Conservation (phyloP, 1,139 yeast genomes). For the Saccharomyces hybrid region DNA sequence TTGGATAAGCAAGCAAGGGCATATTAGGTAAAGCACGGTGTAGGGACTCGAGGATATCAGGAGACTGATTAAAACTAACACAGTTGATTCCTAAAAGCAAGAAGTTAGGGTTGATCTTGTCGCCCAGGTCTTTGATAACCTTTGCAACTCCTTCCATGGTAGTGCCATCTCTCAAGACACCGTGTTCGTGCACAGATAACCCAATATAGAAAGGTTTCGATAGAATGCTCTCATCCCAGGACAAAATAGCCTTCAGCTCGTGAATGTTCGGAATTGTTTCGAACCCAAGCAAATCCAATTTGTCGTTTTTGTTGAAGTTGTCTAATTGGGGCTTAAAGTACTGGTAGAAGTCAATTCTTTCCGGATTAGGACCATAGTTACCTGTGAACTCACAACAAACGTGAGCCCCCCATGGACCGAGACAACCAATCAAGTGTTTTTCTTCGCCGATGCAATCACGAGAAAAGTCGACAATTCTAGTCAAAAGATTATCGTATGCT, state of each 20-base stretch:
- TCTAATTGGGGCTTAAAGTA: constrained; percentile 26
- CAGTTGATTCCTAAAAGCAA: constrained; percentile 25
- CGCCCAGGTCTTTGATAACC: constrained; percentile 32
- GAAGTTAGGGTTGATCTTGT: constrained; percentile 30
- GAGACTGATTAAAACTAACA: constrained; percentile 22
- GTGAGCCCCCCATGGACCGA: constrained; percentile 69
- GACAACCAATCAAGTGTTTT: constrained; percentile 44
- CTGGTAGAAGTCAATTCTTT: constrained; percentile 18
- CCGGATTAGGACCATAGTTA: constrained; percentile 33
- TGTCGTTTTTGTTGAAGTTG: constrained; percentile 18
- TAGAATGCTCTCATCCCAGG: constrained; percentile 21
- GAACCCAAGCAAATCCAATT: constrained; percentile 25
- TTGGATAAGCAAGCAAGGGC: constrained; percentile 25
- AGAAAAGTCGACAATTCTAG: constrained; percentile 21
- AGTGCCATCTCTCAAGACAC: constrained; percentile 27
- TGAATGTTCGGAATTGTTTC: constrained; percentile 29
- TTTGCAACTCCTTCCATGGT: constrained; percentile 20
- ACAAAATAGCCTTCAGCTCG: constrained; percentile 24
- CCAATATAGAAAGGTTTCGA: constrained; percentile 26
- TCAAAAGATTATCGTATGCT: constrained; percentile 27
- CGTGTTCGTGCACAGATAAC: constrained; percentile 22
- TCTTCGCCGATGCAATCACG: constrained; percentile 29
- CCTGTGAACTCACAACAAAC: constrained; percentile 67
- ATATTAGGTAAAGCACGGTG: constrained; percentile 18
- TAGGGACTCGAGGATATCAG: constrained; percentile 15